Evolutionary conservation across 768 basidiomycete species (phyloP), one percentile per base, ranked within the genome.

Genomic region (Russula ochroleuca): DNA sequence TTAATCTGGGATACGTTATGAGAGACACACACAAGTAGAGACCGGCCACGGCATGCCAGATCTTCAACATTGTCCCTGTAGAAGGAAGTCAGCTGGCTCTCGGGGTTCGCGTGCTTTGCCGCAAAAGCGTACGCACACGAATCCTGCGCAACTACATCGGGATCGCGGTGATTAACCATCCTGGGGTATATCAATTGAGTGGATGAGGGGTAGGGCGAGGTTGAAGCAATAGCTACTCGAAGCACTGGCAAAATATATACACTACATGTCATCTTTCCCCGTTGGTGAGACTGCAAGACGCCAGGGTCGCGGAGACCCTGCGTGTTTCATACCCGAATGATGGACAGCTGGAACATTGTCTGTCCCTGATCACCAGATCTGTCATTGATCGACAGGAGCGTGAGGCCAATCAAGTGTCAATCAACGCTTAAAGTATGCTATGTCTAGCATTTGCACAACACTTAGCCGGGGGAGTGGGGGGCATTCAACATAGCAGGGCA

Each of bases 21-120:
- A 43, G 41, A n/a, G 41, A n/a, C 55, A 31, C 55, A 31, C 55
- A 56, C 55, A 56, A 5, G 55, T 56, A 56, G 28, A 56, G 19
- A 14, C 55, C 55, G 31, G 28, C 25, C 40, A 43, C 1, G 2
- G 28, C 1, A 4, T 31, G 25, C 41, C 41, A 57, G 56, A 57
- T 3, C 31, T 57, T 57, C n/a, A n/a, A 2, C 19, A 45, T 7
- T 3, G 1, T 7, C 25, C 19, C 55, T 56, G 40, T 56, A 28
- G 28, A 41, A 35, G 11, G 11, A 48, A 21, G 17, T 54, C 37
- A 38, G 23, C 7, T 15, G 5, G 54, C 40, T 43, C 19, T 9
- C 17, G 14, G 19, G 28, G 17, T 15, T 43, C 55, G 2, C 28
- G 10, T 43, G 55, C 37, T 14, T 14, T 5, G 5, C 9, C 49